Conservation (phyloP, 2,329 filamentous ascomycete species). For the Chrysoporthe deuterocubensis region DNA sequence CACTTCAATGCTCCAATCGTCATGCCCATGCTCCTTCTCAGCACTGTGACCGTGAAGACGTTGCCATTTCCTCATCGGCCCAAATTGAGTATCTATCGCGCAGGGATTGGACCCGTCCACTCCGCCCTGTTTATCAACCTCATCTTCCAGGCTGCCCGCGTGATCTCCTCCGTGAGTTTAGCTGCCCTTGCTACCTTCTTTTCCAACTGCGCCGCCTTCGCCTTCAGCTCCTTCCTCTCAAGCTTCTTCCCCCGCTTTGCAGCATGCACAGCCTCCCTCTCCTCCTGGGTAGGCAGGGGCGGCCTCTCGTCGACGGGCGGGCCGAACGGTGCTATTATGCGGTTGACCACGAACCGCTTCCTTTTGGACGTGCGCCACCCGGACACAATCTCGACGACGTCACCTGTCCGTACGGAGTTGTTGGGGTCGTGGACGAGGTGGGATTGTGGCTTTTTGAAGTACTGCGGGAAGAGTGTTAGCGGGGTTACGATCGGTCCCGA, state of each 20-base stretch:
- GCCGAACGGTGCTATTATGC: constrained; percentile 73
- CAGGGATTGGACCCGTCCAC: constrained; percentile 8
- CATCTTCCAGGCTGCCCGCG: constrained; percentile 34
- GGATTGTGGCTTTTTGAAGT: constrained; percentile 66
- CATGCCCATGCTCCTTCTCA: background rate
- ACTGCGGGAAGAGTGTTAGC: constrained; percentile 43
- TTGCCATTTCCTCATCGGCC: background rate
- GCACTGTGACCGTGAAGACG: background rate
- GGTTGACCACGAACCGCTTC: constrained; percentile 75
- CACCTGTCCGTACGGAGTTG: constrained; percentile 72
- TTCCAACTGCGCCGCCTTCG: constrained; percentile 29
- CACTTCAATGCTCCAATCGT: background rate
- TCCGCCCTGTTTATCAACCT: constrained; percentile 20
- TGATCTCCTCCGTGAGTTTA: constrained; percentile 32
- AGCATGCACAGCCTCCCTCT: constrained; percentile 60
- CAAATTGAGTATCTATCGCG: background rate
- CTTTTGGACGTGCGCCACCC: constrained; percentile 67
- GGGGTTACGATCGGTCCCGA: background rate
- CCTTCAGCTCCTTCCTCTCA: constrained; percentile 50
- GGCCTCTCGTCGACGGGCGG: constrained; percentile 66
- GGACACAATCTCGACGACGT: constrained; percentile 72
- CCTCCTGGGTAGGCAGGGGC: constrained; percentile 65
- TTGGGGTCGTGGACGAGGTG: constrained; percentile 80
- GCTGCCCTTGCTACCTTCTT: constrained; percentile 34
- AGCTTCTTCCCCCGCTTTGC: constrained; percentile 61